These are phyloP conservation scores for Pseudonectria foliicola DNA, from an alignment of 2,329 filamentous ascomycete genomes.

Conservation along the genomic window DNA sequence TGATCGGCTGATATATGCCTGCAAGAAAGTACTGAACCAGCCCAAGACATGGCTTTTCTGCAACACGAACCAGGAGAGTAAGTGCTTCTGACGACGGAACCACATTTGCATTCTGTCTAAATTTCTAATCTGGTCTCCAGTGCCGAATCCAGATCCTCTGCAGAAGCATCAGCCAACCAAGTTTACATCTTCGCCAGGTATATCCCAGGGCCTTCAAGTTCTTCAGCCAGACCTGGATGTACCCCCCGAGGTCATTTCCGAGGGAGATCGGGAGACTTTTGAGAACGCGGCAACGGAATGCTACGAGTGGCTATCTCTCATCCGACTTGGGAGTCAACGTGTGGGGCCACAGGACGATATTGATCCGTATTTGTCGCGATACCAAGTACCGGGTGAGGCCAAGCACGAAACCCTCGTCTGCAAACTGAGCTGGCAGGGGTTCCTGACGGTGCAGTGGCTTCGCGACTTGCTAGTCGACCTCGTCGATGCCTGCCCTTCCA, in stretches of 20 bases:
- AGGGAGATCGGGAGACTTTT: constrained; percentile 40
- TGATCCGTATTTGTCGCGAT: constrained; percentile 64
- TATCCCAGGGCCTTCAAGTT: constrained; percentile 12
- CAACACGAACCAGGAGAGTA: constrained; percentile 40
- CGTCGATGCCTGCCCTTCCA: constrained; percentile 34
- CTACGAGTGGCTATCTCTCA: constrained; percentile 70
- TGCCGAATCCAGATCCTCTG: constrained; percentile 43
- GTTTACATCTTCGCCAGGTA: constrained; percentile 28
- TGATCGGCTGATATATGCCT: constrained; percentile 69
- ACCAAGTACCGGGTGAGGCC: constrained; percentile 45
- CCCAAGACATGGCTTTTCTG: constrained; percentile 73
- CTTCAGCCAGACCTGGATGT: constrained; percentile 20
- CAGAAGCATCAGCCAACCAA: constrained; percentile 35
- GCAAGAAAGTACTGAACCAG: constrained; percentile 64
- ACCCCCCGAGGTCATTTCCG: constrained; percentile 21
- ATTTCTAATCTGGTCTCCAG: constrained; percentile 29
- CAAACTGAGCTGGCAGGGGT: constrained; percentile 53
- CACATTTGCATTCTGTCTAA: not conserved
- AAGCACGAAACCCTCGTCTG: constrained; percentile 30
- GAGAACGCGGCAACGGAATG: constrained; percentile 57
- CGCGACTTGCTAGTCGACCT: constrained; percentile 40
- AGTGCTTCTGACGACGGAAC: constrained; percentile 2
- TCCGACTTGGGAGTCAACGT: constrained; percentile 59
- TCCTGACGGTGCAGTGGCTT: constrained; percentile 48
- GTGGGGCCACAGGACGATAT: constrained; percentile 49